These are phyloP conservation scores for Decorospora gaudefroyi DNA, from an alignment of 2,329 filamentous ascomycete genomes.

Conservation along the genomic window DNA sequence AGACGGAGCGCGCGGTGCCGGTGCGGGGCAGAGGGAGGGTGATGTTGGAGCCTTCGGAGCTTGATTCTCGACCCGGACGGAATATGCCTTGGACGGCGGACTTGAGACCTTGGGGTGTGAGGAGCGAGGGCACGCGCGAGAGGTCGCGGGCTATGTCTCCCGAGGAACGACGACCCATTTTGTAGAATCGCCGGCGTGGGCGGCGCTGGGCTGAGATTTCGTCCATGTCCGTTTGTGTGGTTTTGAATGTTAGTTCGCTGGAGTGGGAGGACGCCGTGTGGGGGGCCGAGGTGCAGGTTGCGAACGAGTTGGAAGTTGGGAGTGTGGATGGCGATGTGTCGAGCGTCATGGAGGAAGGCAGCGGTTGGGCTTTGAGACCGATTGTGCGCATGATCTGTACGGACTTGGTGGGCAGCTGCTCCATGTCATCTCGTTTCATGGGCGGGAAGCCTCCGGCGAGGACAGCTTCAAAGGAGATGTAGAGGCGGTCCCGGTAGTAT, in stretches of 20 bases:
- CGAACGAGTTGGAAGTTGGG: conserved; percentile 14
- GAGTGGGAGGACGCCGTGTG: conserved; percentile 22
- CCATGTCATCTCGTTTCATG: conserved; percentile 38
- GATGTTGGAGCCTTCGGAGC: conserved; percentile 41
- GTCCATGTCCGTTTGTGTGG: conserved; percentile 39
- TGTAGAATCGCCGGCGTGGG: conserved; percentile 38
- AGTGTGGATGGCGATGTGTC: conserved; percentile 12
- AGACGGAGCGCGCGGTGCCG: conserved; percentile 27
- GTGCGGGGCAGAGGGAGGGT: conserved; percentile 38
- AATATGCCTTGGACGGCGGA: conserved; percentile 40
- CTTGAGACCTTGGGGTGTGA: conserved; percentile 35
- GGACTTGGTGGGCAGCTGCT: conserved; percentile 45
- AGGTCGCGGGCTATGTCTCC: conserved; percentile 28
- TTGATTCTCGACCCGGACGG: conserved; percentile 33
- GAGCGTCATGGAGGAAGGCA: conserved; percentile 1
- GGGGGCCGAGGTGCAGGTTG: conserved; percentile 17
- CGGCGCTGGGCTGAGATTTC: conserved; percentile 29
- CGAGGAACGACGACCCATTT: conserved; percentile 31
- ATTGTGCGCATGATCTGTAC: conserved; percentile 44
- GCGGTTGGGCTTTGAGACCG: conserved; percentile 18
- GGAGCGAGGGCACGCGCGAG: conserved; percentile 17
- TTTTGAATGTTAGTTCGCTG: conserved; percentile 39
- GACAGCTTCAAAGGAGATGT: conserved; percentile 52
- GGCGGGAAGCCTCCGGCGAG: conserved; percentile 45
- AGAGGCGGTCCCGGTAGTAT: conserved; percentile 55